Base-by-base conservation (phyloP, 768 basidiomycete genomes). In the Russula earlei region DNA sequence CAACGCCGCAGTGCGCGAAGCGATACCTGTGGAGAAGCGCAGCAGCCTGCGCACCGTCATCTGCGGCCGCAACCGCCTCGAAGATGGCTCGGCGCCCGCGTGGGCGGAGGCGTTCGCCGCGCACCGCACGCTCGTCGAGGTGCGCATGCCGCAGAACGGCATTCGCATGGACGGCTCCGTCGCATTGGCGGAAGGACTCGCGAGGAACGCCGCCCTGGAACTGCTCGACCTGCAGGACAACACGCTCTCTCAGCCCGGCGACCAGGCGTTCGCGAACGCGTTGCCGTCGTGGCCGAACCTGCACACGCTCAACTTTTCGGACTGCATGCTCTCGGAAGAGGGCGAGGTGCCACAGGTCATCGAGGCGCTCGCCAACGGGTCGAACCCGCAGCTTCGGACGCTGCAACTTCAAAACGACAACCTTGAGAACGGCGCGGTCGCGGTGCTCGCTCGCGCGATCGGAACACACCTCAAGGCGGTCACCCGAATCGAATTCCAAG, bases 61-160 rank as follows among this genome's bases (percentile, higher is more conserved):
- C 60, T 98, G 96, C 70, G 95, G 96, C 15, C 83, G 95, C 55
- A 99, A 97, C 71, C 81, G 96, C n/a, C 75, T 98, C 36, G 92
- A 98, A 74, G 83, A 93, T 63, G 93, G 91, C 43, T 87, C 85
- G 3, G 90, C 95, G 8, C 58, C 72, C 0, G 77, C 78, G 6
- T 98, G 91, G 87, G 91, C 90, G 1, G 79, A 83, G 37, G 94
- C 95, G 4, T 95, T 95, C 66, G 82, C 82, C 1, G 87, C 81
- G 36, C 92, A 96, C 66, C 83, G 80, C 7, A 82, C 82, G 6
- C 78, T 99, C 31, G 75, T 75, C 50, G 91, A 96, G 62, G 85
- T 98, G 29, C 80, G 88, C 55, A 85, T 98, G 84, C 88, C 90
- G n/a, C 94, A 98, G 75, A 97, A 99, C 66, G 96, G 95, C 5